Conservation (phyloP, 2,329 filamentous ascomycete species). For the Monosporascus sp. region DNA sequence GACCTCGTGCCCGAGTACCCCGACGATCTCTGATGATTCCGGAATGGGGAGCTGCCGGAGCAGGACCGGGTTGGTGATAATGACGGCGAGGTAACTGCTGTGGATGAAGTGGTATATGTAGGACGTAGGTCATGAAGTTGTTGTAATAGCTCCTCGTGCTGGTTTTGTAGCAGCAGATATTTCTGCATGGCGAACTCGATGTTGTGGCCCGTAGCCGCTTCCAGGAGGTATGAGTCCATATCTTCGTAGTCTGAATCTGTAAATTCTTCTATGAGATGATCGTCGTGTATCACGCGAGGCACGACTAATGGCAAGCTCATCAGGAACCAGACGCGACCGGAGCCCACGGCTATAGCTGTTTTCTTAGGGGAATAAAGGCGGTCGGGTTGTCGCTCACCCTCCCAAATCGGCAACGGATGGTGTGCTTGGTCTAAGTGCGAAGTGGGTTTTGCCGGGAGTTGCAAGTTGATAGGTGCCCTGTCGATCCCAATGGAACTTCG, state of each 20-base stretch:
- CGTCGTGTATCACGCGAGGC: conserved; percentile 7
- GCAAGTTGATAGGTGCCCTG: background rate
- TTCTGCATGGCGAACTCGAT: conserved; percentile 47
- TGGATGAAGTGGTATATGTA: conserved; percentile 30
- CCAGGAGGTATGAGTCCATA: conserved; percentile 5
- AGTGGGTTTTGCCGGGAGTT: background rate
- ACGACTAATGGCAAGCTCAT: conserved; percentile 22
- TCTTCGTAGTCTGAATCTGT: conserved; percentile 2
- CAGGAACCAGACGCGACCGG: background rate
- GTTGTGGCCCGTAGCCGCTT: conserved; percentile 25
- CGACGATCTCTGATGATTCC: conserved; percentile 22
- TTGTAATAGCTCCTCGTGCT: conserved; percentile 47
- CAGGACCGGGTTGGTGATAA: conserved; percentile 56
- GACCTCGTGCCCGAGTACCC: conserved; percentile 12
- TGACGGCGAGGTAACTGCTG: conserved; percentile 44
- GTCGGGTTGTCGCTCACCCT: background rate
- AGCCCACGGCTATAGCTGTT: background rate
- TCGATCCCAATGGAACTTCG: background rate
- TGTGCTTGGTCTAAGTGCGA: background rate
- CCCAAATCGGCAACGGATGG: background rate
- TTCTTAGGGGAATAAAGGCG: background rate
- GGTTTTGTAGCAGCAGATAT: conserved; percentile 48
- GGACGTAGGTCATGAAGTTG: conserved; percentile 48
- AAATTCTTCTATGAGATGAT: conserved; percentile 7
- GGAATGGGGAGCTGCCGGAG: conserved; percentile 39